Percentiles rank a stretch among this genome's conserved stretches.
Evolutionary conservation across 805 yeast genomes (phyloP).

Genomic region (Blastobotrys americana): DNA sequence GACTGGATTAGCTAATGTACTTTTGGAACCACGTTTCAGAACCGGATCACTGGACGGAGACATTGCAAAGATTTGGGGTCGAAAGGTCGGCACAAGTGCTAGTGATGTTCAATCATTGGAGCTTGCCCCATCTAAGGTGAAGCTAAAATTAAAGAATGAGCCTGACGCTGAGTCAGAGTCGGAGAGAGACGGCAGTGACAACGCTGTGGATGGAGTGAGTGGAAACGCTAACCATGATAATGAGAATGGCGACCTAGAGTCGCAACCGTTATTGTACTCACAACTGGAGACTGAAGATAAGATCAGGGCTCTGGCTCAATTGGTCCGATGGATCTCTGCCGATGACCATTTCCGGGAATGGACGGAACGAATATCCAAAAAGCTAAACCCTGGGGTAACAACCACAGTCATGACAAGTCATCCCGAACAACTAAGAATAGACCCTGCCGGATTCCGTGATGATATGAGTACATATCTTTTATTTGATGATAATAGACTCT

Average conservation of each 20-base stretch:
- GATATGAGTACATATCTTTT: constrained; percentile 26
- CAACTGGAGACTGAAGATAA: constrained; percentile 14
- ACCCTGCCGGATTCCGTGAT: constrained; percentile 27
- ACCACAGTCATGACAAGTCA: constrained; percentile 2
- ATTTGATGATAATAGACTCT: constrained; percentile 33
- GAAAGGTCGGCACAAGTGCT: constrained; percentile 5
- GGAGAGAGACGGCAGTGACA: no score
- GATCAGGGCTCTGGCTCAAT: constrained; percentile 15
- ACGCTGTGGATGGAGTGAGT: no score
- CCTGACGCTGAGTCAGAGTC: constrained; percentile 4
- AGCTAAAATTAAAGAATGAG: no score
- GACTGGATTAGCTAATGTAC: constrained; percentile 6
- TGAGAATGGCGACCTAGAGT: no score
- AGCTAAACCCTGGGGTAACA: background rate
- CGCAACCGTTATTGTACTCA: constrained; percentile 6
- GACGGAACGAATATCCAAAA: constrained; percentile 7
- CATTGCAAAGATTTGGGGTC: constrained; percentile 11
- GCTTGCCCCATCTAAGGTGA: constrained; percentile 9
- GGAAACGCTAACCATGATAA: no score
- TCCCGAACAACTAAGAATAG: constrained; percentile 22
- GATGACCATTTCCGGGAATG: constrained; percentile 17
- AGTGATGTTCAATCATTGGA: constrained; percentile 7
- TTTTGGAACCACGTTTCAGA: constrained; percentile 8
- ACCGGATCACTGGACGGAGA: constrained; percentile 11
- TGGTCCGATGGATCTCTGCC: constrained; percentile 18